Evolutionary conservation across 305 asterid genomes (phyloP), one percentile per base, ranked within the genome.

Genomic region (Solanum hybrid): DNA sequence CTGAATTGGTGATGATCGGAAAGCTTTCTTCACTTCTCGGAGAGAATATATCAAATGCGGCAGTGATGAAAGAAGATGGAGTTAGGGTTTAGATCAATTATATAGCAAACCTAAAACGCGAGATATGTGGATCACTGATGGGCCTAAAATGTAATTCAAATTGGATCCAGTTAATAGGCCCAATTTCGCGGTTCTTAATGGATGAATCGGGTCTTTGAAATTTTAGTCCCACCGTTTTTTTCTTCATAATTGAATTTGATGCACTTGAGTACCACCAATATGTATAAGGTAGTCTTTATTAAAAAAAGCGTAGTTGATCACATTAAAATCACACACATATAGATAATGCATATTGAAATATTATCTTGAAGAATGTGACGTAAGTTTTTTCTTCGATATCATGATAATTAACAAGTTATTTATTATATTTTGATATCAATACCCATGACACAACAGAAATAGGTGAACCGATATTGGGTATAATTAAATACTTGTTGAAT

Each of bases 51-150:
- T 14, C 38, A 10, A 31, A 26, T 26, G 6, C 24, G 76, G 65
- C 73, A 34, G 17, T 61, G 72, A 57, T 61, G 26, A 61, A 61
- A 61, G 70, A 57, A 57, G 1, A 1, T 7, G 70, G 0, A 17
- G 6, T 4, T 32, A 32, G 36, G 33, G 13, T 24, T 76, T 14
- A 27, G 51, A 12, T 72, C 13, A 31, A 2, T 81, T 89, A 87
- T 91, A 75, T 79, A 91, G 84, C 79, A 86, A 89, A 91, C 92
- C 92, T 89, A 89, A 80, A 75, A 26, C 9, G 33, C 14, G 78
- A 26, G 33, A 68, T 68, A 68, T 68, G 75, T n/a, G 29, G 75
- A 26, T 72, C 33, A 72, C 7, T 5, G 33, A 72, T 72, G 78
- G 78, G 78, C 78, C 32, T 72, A 72, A 26, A 68, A 79, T 37